A percentile compares a stretch with the other conserved stretches of the same genome.
These are phyloP conservation scores for Oryza brachyantha DNA, from an alignment of 176 grass and related monocot genomes.

Conservation along the genomic window DNA sequence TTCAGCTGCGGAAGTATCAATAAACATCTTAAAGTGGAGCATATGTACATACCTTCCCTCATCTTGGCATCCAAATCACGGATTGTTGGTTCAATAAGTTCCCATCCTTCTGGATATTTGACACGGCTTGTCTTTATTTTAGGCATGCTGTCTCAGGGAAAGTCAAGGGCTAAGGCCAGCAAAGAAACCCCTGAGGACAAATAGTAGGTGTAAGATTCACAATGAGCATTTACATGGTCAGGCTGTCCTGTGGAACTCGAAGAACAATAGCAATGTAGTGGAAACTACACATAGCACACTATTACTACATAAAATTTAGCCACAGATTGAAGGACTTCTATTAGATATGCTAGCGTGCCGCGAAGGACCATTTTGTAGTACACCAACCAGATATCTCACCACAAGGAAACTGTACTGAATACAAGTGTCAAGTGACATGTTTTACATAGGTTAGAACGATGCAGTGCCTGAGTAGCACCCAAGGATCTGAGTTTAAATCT, in stretches of 20 bases:
- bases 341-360: not conserved
- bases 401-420: not conserved
- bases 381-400: not conserved
- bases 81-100: conserved; percentile 81
- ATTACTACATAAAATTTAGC: not conserved
- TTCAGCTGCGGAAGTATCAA: conserved; percentile 57
- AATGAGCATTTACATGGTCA: not conserved
- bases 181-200: not conserved
- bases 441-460: not conserved
- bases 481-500: no score
- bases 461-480: no score
- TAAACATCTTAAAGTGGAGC: not conserved
- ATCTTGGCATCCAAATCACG: conserved; percentile 88
- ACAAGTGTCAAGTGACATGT: not conserved
- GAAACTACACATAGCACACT: not conserved
- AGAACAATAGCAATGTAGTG: not conserved
- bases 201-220: not conserved
- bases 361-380: not conserved
- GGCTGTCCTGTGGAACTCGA: not conserved
- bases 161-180: not conserved
- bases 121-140: conserved; percentile 85
- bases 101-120: conserved; percentile 89
- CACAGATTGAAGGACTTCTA: not conserved
- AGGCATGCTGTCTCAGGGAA: conserved; percentile 41
- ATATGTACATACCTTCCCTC: conserved; percentile 58